Base-by-base conservation (phyloP, 306 rosid genomes). In the Rosa rugosa region DNA sequence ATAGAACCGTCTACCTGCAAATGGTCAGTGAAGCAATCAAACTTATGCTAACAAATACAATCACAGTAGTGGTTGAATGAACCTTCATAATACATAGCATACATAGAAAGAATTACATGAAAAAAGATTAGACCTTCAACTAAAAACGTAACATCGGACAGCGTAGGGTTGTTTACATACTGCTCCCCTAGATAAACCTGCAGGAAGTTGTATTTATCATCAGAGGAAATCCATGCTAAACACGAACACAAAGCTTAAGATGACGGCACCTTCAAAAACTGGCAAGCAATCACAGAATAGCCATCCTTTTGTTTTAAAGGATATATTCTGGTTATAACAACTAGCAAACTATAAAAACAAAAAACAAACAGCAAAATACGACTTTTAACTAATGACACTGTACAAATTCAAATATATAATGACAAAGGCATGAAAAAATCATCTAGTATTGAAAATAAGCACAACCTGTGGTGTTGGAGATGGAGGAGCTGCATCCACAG, bases 171-270 rank as follows among this genome's bases (percentile, higher is more conserved):
- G 88, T 95, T 93, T 60, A 95, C 98, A 77, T 86, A 95, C 80
- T 93, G 90, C 88, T 95, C 97, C 69, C 98, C 98, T 11, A 95
- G 85, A 86, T 95, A 95, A 14, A 95, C 99, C 99, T 95, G 97
- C 89, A 89, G 67, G 71, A 88, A 71, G 57, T 73, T 77, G 77
- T 75, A 65, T 69, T 17, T 8, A 13, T 81, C 57, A 79, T 72
- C 77, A 75, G 23, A 79, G 4, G 57, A 17, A 67, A 47, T 47
- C 71, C 38, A 75, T 41, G 41, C 36, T 11, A 83, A 66, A 73
- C 13, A 74, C 80, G 56, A 73, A 59, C 42, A 73, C 57, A 59
- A 50, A 18, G 77, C 50, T n/a, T 36, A 73, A 5, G 12, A 53
- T 56, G 16, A 74, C 16, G 0, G 54, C 23, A 41, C 14, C 23